Percentiles rank a stretch among this genome's conserved stretches.
Evolutionary conservation across 78 protist species (phyloP).

Genomic region (Mantamonas sphyraenae): DNA sequence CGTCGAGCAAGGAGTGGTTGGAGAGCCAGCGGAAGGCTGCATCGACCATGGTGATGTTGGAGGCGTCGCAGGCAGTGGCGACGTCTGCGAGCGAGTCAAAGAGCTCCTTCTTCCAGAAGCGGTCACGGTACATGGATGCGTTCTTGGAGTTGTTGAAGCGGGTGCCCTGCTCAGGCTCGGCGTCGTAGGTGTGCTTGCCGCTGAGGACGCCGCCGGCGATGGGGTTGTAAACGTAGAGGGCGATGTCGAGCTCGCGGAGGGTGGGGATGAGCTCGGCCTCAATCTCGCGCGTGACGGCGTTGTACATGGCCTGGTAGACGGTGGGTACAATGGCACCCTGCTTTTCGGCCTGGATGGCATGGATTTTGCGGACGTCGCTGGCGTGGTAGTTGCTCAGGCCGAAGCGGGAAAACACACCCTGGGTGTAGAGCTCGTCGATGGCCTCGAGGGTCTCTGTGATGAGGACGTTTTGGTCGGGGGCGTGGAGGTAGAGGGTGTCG

Average conservation of each 20-base stretch:
- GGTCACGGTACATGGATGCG: no score
- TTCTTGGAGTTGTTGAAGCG: not conserved
- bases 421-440: not conserved
- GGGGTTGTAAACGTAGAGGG: conserved; percentile 6
- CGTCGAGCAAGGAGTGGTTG: no score
- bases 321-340: not conserved
- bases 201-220: conserved; percentile 15
- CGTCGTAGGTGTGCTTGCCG: conserved; percentile 3
- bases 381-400: conserved; percentile 3
- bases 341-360: not conserved
- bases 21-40: no score
- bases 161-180: not conserved
- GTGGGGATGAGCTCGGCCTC: conserved; percentile 12
- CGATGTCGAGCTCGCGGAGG: not conserved
- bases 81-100: no score
- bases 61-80: no score
- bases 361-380: not conserved
- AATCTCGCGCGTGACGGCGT: not conserved
- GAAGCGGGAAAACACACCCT: not conserved
- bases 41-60: no score
- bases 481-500: conserved; percentile 3
- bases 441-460: conserved; percentile 1
- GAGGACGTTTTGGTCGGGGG: not conserved
- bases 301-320: conserved; percentile 9
- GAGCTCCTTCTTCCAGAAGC: no score